Conservation (phyloP, 495 filamentous ascomycete genomes). For the Darksidea phi region DNA sequence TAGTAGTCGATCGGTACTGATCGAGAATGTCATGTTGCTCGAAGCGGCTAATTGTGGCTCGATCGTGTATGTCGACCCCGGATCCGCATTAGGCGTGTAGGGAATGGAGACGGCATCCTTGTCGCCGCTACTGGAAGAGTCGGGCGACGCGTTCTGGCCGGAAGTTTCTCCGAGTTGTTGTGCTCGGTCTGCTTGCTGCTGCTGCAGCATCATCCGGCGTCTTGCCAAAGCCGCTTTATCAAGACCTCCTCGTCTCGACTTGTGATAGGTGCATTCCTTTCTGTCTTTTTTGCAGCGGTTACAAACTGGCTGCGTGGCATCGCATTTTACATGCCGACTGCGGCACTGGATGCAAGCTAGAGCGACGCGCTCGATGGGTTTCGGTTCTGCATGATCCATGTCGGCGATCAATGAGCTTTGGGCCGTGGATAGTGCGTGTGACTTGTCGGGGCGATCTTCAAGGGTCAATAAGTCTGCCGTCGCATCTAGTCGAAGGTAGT, state of each 20-base stretch:
- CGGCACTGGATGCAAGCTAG: slow-evolving; percentile 30
- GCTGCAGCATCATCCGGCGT: slow-evolving; percentile 21
- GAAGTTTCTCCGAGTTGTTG: background rate
- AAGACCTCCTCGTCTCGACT: slow-evolving; percentile 32
- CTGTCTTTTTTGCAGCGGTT: slow-evolving; percentile 29
- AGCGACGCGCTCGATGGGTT: slow-evolving; percentile 15
- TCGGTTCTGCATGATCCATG: slow-evolving; percentile 5
- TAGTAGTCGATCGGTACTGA: slow-evolving; percentile 21
- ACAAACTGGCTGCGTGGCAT: slow-evolving; percentile 19
- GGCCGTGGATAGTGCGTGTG: background rate
- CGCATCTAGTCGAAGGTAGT: too few species aligned
- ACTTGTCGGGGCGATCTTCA: too few species aligned
- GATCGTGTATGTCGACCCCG: background rate
- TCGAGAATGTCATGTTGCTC: slow-evolving; percentile 8
- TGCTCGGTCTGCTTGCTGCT: slow-evolving; percentile 8
- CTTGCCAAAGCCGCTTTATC: slow-evolving; percentile 29
- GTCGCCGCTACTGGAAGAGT: slow-evolving; percentile 7
- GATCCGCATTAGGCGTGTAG: background rate
- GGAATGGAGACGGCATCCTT: background rate
- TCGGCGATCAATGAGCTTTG: background rate
- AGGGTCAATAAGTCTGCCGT: too few species aligned
- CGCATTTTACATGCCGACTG: slow-evolving; percentile 32
- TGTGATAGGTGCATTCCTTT: slow-evolving; percentile 29
- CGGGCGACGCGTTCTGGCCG: slow-evolving; percentile 6
- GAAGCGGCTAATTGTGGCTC: background rate